phyloP scores from a whole-genome alignment of 495 filamentous ascomycete genomes.

The Podospora pseudoanserina region DNA sequence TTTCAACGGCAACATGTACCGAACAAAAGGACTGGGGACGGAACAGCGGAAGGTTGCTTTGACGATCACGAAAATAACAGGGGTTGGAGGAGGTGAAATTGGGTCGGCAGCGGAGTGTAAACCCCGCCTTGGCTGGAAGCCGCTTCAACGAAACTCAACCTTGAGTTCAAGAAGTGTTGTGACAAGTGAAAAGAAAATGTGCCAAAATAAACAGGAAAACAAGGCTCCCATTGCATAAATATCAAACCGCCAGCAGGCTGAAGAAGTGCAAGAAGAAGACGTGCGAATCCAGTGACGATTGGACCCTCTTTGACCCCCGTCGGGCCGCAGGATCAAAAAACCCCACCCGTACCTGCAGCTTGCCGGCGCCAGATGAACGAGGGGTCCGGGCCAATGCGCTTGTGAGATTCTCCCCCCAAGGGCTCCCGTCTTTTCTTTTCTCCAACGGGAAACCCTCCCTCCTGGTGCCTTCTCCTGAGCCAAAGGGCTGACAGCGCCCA shows the following conservation, averaged over 20 bases:
- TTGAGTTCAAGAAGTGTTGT: background rate
- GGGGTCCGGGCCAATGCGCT: slow-evolving; percentile 16
- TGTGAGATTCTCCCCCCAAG: slow-evolving; percentile 3
- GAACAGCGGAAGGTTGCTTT: background rate
- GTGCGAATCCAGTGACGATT: slow-evolving; percentile 6
- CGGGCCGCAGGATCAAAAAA: slow-evolving; percentile 8
- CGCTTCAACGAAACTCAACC: background rate
- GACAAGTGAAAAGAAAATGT: background rate
- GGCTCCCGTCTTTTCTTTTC: slow-evolving; percentile 9
- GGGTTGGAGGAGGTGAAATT: slow-evolving; percentile 7
- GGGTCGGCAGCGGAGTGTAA: background rate
- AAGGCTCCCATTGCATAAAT: background rate
- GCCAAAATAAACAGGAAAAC: background rate
- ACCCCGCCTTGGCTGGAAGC: slow-evolving; percentile 5
- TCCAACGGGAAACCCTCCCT: background rate
- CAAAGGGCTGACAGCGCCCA: slow-evolving; percentile 13
- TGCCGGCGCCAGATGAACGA: slow-evolving; percentile 11
- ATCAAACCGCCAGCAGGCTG: background rate
- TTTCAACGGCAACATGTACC: background rate
- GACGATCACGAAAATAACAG: slow-evolving; percentile 13
- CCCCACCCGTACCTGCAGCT: slow-evolving; percentile 17
- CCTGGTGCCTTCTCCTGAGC: slow-evolving; percentile 3
- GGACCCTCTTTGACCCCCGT: slow-evolving; percentile 8
- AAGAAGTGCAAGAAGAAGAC: background rate
- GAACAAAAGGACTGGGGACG: background rate